phyloP scores from a whole-genome alignment of 2,329 filamentous ascomycete genomes.

The Phoma sp. region DNA sequence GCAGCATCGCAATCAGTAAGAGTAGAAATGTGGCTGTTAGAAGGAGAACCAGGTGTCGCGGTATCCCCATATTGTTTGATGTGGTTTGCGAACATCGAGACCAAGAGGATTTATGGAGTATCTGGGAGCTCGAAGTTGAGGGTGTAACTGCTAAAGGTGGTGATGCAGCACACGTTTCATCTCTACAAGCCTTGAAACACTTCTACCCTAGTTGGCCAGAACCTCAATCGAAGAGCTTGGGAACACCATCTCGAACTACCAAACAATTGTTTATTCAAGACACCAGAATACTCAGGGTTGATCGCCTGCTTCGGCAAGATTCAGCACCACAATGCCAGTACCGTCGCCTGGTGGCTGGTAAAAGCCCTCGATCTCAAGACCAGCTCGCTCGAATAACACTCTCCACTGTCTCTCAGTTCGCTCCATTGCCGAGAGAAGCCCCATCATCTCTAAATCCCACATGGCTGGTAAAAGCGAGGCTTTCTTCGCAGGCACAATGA shows the following conservation, averaged over 20 bases:
- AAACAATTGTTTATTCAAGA: not conserved
- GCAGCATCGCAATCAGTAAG: conserved; percentile 37
- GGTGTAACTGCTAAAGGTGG: conserved; percentile 6
- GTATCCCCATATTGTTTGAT: conserved; percentile 23
- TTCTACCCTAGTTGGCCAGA: not conserved
- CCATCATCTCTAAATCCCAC: conserved; percentile 22
- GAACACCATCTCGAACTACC: too few relatives aligned
- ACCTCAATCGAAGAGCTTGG: too few relatives aligned
- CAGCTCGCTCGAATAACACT: conserved; percentile 9
- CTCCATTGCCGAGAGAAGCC: conserved; percentile 11
- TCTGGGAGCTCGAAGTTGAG: not conserved
- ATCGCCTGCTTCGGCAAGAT: not conserved
- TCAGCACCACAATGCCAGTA: conserved; percentile 9
- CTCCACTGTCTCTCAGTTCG: conserved; percentile 12
- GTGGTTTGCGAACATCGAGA: not conserved
- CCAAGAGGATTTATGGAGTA: not conserved
- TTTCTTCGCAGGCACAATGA: conserved; percentile 9
- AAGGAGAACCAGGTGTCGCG: conserved; percentile 30
- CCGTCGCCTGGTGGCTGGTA: conserved; percentile 11
- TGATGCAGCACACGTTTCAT: conserved; percentile 31
- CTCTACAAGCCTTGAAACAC: conserved; percentile 19
- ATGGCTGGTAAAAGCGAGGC: conserved; percentile 2
- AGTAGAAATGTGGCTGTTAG: conserved; percentile 34
- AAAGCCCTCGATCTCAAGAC: conserved; percentile 9
- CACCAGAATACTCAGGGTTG: not conserved